These are phyloP conservation scores for Trypanosoma melophagium DNA, from an alignment of 208 protist species.

Conservation along the genomic window DNA sequence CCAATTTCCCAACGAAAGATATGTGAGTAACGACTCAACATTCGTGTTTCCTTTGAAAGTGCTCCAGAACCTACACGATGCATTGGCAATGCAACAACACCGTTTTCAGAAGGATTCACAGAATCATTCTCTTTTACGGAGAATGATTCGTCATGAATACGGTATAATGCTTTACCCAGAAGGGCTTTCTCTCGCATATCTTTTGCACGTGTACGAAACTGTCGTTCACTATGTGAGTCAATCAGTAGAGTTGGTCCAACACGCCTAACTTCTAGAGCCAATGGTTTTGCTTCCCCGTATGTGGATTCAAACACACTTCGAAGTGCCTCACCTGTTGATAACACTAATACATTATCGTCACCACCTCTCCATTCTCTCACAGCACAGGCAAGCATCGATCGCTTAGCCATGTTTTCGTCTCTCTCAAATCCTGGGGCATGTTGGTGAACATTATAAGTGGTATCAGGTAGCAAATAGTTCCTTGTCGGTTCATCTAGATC, in stretches of 20 bases:
- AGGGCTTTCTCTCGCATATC: slow-evolving; percentile 65
- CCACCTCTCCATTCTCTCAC: slow-evolving; percentile 59
- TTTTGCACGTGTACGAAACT: slow-evolving; percentile 35
- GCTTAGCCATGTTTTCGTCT: slow-evolving; percentile 55
- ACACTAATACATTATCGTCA: slow-evolving; percentile 50
- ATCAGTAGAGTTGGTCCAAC: slow-evolving; percentile 73
- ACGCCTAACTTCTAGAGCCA: slow-evolving; percentile 61
- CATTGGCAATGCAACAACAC: slow-evolving; percentile 32
- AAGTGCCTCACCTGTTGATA: slow-evolving; percentile 75
- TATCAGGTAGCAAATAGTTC: slow-evolving; percentile 75
- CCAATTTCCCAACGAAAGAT: slow-evolving; percentile 77
- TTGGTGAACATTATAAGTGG: slow-evolving; percentile 70
- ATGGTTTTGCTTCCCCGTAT: slow-evolving; percentile 41
- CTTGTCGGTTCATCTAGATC: slow-evolving; percentile 68
- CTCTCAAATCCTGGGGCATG: slow-evolving; percentile 77
- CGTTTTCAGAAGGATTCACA: background rate
- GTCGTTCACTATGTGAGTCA: slow-evolving; percentile 37
- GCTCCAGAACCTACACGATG: slow-evolving; percentile 34
- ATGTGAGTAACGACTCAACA: slow-evolving; percentile 59
- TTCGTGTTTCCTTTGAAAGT: slow-evolving; percentile 12
- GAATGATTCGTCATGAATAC: slow-evolving; percentile 42
- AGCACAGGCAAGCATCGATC: slow-evolving; percentile 54
- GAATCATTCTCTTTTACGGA: background rate
- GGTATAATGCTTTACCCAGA: slow-evolving; percentile 77
- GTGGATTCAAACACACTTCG: slow-evolving; percentile 64